phyloP scores from a whole-genome alignment of 164 flowering plant species.

The Liriodendron chinense region DNA sequence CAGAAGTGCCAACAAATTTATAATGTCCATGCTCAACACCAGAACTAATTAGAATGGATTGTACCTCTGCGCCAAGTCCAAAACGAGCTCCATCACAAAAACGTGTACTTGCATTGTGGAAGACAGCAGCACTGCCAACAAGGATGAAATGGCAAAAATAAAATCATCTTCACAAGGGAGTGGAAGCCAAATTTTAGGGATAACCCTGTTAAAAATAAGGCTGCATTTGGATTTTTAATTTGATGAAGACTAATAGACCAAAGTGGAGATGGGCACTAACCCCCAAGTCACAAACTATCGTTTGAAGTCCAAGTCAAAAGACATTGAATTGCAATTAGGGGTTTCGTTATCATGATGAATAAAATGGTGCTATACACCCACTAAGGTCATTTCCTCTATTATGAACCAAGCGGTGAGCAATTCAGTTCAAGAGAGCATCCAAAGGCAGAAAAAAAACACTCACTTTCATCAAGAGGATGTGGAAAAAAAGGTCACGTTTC shows the following conservation, averaged over 20 bases:
- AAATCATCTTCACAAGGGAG: not conserved
- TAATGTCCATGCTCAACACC: not conserved
- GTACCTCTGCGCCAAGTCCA: constrained; percentile 98
- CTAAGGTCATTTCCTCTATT: not conserved
- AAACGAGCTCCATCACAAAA: constrained; percentile 98
- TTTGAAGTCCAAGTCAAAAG: not conserved
- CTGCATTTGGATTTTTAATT: not conserved
- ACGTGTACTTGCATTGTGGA: constrained; percentile 96
- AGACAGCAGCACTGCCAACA: constrained; percentile 84
- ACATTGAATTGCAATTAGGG: not conserved
- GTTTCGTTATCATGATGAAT: not conserved
- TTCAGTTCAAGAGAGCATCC: not conserved
- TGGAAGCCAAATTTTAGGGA: not conserved
- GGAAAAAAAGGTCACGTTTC: too few relatives aligned
- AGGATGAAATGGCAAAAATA: not conserved
- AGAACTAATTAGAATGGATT: not conserved
- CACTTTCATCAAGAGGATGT: too few relatives aligned
- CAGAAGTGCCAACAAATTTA: not conserved
- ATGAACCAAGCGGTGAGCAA: not conserved
- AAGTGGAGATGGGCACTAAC: not conserved
- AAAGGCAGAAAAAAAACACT: not conserved
- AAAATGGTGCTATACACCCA: not conserved
- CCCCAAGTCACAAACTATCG: not conserved
- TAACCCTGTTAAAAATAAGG: not conserved
- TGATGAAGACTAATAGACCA: too few relatives aligned